phyloP scores from a whole-genome alignment of 106 monocot species.

The Iris macrosiphon region DNA sequence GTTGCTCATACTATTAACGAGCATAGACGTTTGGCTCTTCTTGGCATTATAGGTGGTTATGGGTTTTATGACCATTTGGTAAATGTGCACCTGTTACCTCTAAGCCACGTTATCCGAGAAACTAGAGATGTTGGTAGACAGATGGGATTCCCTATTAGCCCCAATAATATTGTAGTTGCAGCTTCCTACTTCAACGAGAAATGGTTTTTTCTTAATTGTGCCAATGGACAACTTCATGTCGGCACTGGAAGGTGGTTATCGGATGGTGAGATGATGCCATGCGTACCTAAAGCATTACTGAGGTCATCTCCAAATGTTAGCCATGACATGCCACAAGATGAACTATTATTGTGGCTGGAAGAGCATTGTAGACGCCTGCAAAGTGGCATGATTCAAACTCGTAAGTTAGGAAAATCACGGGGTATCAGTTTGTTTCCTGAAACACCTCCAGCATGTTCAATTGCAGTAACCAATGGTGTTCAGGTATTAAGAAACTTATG shows the following conservation, averaged over 20 bases:
- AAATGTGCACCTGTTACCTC: constrained; percentile 66
- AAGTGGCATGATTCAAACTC: constrained; percentile 52
- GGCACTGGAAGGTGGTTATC: constrained; percentile 42
- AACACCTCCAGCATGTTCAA: constrained; percentile 48
- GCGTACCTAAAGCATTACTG: constrained; percentile 56
- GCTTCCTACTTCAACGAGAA: constrained; percentile 40
- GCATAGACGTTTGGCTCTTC: constrained; percentile 5
- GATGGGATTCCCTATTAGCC: constrained; percentile 17
- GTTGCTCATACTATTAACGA: background rate
- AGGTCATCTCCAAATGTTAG: constrained; percentile 9
- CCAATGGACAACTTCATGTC: constrained; percentile 66
- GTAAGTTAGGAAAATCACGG: constrained; percentile 12
- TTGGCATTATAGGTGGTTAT: constrained; percentile 87
- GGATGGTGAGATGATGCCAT: constrained; percentile 66
- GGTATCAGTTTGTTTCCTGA: constrained; percentile 73
- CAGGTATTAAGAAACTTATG: constrained; percentile 41
- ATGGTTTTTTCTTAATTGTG: constrained; percentile 61
- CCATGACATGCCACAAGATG: too few relatives aligned
- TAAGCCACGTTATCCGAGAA: constrained; percentile 33
- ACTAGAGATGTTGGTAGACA: constrained; percentile 19
- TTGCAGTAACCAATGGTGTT: constrained; percentile 87
- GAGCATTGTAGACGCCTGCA: constrained; percentile 67
- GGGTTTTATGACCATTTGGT: constrained; percentile 53
- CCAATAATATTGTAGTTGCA: constrained; percentile 48
- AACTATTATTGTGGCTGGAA: constrained; percentile 81